phyloP scores from a whole-genome alignment of 306 rosid species.

The Dryas alaskensis region DNA sequence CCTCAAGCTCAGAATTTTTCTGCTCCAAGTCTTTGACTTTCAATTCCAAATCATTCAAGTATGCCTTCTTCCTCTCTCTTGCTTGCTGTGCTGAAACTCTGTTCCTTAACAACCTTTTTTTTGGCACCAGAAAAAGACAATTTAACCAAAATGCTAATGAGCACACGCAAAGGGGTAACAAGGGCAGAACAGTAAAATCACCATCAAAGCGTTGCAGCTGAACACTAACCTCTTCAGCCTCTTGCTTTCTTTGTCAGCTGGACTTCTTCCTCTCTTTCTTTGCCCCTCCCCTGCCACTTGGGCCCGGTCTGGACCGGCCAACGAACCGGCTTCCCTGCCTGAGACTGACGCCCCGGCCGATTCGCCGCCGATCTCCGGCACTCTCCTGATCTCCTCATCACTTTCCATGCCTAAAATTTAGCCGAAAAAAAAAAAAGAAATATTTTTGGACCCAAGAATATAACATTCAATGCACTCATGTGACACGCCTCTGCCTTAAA shows the following conservation, averaged over 20 bases:
- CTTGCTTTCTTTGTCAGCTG: constrained; percentile 96
- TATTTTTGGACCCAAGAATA: neutral
- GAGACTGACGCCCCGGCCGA: constrained; percentile 80
- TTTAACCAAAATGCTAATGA: constrained; percentile 28
- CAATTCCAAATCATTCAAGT: constrained; percentile 76
- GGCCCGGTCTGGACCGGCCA: constrained; percentile 62
- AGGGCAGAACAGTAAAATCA: constrained; percentile 4
- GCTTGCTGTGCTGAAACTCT: constrained; percentile 99
- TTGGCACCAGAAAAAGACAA: neutral
- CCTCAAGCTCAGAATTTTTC: constrained; percentile 82
- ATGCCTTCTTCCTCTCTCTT: constrained; percentile 94
- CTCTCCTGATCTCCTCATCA: constrained; percentile 96
- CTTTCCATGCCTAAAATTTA: constrained; percentile 66
- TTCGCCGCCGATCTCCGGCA: constrained; percentile 90
- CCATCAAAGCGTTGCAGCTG: neutral
- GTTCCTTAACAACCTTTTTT: constrained; percentile 74
- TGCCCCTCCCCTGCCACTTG: constrained; percentile 65
- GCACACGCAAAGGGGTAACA: constrained; percentile 6
- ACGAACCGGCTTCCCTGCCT: constrained; percentile 51
- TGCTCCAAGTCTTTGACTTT: constrained; percentile 70
- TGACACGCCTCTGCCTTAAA: neutral
- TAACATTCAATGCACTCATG: neutral
- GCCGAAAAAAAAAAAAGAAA: neutral
- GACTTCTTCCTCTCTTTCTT: constrained; percentile 83
- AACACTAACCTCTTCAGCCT: constrained; percentile 73